phyloP scores from a whole-genome alignment of 768 basidiomycete genomes.

The Hypsizygus marmoreus region DNA sequence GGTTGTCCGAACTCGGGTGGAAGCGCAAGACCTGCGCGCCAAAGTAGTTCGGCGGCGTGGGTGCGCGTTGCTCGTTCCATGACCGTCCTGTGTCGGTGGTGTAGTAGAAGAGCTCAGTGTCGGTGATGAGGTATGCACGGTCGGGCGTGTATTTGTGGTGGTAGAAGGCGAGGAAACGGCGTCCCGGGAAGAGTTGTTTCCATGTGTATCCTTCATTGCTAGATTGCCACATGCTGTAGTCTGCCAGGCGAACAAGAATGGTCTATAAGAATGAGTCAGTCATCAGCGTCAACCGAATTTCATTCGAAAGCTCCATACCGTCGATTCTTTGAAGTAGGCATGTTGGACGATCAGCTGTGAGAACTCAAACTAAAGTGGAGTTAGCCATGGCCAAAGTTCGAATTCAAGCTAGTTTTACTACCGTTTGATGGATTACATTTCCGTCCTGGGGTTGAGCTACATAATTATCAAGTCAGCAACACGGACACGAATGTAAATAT shows the following conservation, averaged over 20 bases:
- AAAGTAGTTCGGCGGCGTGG: conserved; percentile 78
- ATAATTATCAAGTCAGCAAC: conserved; percentile 1
- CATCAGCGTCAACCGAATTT: background rate
- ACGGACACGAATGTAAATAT: background rate
- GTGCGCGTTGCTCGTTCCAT: conserved; percentile 65
- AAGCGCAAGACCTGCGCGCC: conserved; percentile 78
- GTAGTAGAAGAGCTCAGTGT: conserved; percentile 60
- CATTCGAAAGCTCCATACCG: conserved; percentile 38
- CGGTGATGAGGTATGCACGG: conserved; percentile 90
- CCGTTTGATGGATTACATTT: conserved; percentile 71
- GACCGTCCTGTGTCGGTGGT: conserved; percentile 80
- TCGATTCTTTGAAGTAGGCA: conserved; percentile 82
- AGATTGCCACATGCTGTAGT: conserved; percentile 89
- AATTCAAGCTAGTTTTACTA: too few relatives aligned
- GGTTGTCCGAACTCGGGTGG: conserved; percentile 80
- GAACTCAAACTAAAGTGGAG: conserved; percentile 60
- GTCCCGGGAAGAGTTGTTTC: conserved; percentile 60
- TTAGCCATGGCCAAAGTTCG: too few relatives aligned
- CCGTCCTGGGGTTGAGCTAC: conserved; percentile 83
- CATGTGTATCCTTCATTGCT: conserved; percentile 94
- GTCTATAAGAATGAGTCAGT: conserved; percentile 48
- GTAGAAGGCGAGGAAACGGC: conserved; percentile 80
- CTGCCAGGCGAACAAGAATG: conserved; percentile 77
- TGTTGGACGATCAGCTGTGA: conserved; percentile 66
- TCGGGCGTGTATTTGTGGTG: conserved; percentile 80